Base-by-base conservation (phyloP, 106 monocot genomes). In the Posidonia australis region DNA sequence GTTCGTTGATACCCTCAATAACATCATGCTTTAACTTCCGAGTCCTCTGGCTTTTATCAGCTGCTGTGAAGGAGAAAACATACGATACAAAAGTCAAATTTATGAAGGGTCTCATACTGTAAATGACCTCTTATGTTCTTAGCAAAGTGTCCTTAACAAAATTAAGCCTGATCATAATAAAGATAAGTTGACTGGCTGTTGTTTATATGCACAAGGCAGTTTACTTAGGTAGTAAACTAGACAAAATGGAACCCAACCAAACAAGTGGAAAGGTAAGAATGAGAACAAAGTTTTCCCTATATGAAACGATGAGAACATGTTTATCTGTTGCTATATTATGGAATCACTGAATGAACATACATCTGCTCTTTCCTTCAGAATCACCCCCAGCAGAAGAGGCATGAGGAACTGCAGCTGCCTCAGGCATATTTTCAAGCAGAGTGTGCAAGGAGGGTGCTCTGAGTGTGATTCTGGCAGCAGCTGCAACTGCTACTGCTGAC, bases 321-420 rank as follows among this genome's bases (percentile, higher is more conserved):
- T 7, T 36, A 36, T 36, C 36, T 7, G 36, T 16, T 28, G 1
- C 0, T 31, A 55, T 23, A 13, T 46, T 5, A 64, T 5, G 25
- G 24, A 13, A 22, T 41, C 27, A 43, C 1, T 23, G 49, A 19
- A 51, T 36, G 46, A 31, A 14, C 60, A 60, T 83, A 98, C 91
- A 91, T 83, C 77, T 91, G 77, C 83, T 91, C 75, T 72, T 98
- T 77, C 98, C 87, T 63, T 98, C 98, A 54, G 98, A 98, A 62
- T 98, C 98, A 41, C 91, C 87, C 11, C 78, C 85, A 18, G 98
- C 91, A 1, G 98, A 88, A 63, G 87, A 66, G 71, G 74, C 21
- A 51, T 68, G 67, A 46, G 81, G 65, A 29, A 69, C 63, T 36
- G 70, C 67, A 66, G 80, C 68, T 10, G 79, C 65, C 20, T 76